Base-by-base conservation (phyloP, 2,329 filamentous ascomycete genomes). In the Ophiocordyceps robertsii region DNA sequence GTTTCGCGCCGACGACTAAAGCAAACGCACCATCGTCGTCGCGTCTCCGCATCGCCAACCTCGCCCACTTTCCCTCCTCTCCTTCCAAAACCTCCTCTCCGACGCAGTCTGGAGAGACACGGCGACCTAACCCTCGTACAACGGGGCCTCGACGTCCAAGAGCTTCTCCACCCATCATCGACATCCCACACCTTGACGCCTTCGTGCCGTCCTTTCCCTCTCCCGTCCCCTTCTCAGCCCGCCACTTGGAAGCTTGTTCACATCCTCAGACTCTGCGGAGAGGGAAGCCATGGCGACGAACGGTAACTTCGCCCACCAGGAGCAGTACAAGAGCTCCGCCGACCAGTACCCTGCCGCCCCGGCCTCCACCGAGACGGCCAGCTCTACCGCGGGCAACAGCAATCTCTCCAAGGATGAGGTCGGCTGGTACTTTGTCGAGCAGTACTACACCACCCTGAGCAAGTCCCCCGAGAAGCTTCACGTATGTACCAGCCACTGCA, bases 341-440 rank as follows among this genome's bases (percentile, higher is more conserved):
- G 64, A 68, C 46, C 64, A 66, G 53, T 59, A 59, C 48, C 53
- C 57, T 45, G 54, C 57, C 41, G 53, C 64, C 45, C 53, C 61
- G 45, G 51, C 59, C 42, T 46, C 61, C 39, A 54, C 56, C 46
- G 60, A 60, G 43, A 53, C 58, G 46, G 54, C 60, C 37, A 49
- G 59, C 46, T 51, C 56, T 47, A 53, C 56, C 48, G 51, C 56
- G 35, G 55, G 55, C 43, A 66, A 62, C 54, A 67, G 58, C 58
- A 70, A 74, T 53, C 66, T 78, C 35, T 70, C 73, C 55, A 95
- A 95, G 71, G 88, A 95, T 62, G 87, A 96, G 69, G 88, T 98
- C 53, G 92, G 88, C 65, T 98, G 92, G 92, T 96, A 90, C 70
- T 98, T 98, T 55, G 92, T 98, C 45, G 89, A 96, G 75, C 88